Evolutionary conservation across 768 basidiomycete genomes (phyloP).

Genomic region (Hypholoma sublateritium): DNA sequence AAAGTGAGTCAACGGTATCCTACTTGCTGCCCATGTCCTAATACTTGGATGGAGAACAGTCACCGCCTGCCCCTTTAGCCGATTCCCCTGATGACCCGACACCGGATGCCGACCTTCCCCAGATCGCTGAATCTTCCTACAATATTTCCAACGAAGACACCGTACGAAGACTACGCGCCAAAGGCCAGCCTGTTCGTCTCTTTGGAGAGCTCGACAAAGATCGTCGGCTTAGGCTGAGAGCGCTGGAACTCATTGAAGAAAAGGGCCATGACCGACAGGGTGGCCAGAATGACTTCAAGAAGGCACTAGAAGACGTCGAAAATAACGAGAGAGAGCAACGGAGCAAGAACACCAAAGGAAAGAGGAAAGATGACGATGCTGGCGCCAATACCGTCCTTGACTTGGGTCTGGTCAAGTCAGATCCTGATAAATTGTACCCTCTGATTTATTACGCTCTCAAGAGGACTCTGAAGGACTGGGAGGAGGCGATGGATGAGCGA

Average conservation of each 20-base stretch:
- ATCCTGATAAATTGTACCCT: constrained; percentile 95
- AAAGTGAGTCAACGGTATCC: constrained; percentile 42
- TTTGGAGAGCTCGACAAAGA: constrained; percentile 98
- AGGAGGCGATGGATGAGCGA: constrained; percentile 89
- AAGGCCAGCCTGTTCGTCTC: constrained; percentile 91
- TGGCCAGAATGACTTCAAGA: constrained; percentile 95
- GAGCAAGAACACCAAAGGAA: constrained; percentile 57
- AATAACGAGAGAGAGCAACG: constrained; percentile 68
- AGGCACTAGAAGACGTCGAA: constrained; percentile 85
- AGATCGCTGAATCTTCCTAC: constrained; percentile 56
- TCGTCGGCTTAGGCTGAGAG: constrained; percentile 82
- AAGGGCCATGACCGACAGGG: constrained; percentile 75
- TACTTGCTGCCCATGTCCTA: constrained; percentile 22
- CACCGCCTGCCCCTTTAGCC: constrained; percentile 36
- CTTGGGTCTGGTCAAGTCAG: constrained; percentile 77
- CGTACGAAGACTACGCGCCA: constrained; percentile 81
- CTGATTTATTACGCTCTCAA: constrained; percentile 96
- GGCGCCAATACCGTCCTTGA: constrained; percentile 66
- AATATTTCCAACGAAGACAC: constrained; percentile 95
- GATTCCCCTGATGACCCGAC: constrained; percentile 33
- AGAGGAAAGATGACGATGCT: constrained; percentile 61
- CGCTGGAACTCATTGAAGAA: constrained; percentile 94
- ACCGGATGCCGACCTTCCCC: constrained; percentile 39
- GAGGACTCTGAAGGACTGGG: constrained; percentile 94
- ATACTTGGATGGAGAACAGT: constrained; percentile 50